Evolutionary conservation across 2,329 filamentous ascomycete species (phyloP), one percentile per base, ranked within the genome.

Genomic region (Fusarium coicis): DNA sequence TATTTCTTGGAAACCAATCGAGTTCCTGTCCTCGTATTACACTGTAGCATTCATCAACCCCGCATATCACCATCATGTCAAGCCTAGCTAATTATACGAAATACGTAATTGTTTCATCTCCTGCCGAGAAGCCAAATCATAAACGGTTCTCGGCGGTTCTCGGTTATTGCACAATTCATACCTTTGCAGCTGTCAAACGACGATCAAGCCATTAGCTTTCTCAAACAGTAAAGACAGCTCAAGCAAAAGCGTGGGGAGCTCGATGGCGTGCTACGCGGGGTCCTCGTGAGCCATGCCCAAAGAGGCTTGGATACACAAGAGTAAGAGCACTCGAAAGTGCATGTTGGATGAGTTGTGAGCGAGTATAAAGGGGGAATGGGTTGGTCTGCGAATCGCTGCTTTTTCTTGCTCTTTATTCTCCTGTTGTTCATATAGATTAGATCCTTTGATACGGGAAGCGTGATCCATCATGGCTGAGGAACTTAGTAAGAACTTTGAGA

Each of bases 401-500:
- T 42, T 39, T 39, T 36, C 34, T 49, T 52, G 34, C 26, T 52
- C 59, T 34, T 63, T 44, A 47, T 43, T 42, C 46, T 57, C 32
- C 50, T 42, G 23, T 14, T 54, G 26, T 62, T 63, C 30, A 46
- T 36, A 19, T 40, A 53, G 32, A 63, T 19, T 14, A 37, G 55
- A 36, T 50, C 42, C 12, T 49, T 37, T 50, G 42, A 50, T 37
- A 58, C 32, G 21, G n/a, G 15, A 50, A 34, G 34, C 39, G n/a
- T 36, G 32, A n/a, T 61, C 60, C 71, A 80, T 44, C 63, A 82
- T 83, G 82, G 79, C 82, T 46, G 66, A 70, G 50, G 85, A 88
- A 66, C 78, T 86, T 46, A 87, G 85, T 83, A 87, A 86, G 76
- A 89, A 91, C 82, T 96, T 96, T 77, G 93, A 96, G 86, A 96